Conservation (phyloP, 129 eudicot genomes). For the Centaurea solstitialis region DNA sequence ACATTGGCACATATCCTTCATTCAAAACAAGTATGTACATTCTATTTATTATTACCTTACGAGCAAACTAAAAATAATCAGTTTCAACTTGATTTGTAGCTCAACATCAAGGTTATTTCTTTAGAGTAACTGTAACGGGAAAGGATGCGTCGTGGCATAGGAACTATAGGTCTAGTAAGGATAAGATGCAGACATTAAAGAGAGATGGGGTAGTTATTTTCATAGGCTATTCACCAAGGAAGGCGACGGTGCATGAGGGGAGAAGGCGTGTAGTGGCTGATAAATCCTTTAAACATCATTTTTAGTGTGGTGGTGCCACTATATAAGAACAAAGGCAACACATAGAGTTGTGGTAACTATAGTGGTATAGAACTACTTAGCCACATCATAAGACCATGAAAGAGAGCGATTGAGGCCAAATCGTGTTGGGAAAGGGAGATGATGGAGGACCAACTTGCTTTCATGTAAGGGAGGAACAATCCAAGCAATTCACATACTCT, state of each 20-base stretch:
- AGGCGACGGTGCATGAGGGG: background rate
- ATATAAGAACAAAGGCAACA: background rate
- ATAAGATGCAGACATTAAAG: background rate
- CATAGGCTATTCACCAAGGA: background rate
- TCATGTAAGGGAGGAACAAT: background rate
- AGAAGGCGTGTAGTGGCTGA: background rate
- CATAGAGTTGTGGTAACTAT: background rate
- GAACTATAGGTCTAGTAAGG: background rate
- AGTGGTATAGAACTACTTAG: background rate
- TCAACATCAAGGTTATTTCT: background rate
- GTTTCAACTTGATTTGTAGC: background rate
- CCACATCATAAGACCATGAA: background rate
- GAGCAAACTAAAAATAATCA: background rate
- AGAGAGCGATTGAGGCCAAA: background rate
- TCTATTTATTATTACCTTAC: background rate
- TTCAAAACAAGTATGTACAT: background rate
- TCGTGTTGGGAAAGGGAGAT: background rate
- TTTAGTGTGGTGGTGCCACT: background rate
- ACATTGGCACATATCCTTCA: constrained; percentile 1
- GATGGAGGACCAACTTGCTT: background rate
- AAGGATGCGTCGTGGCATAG: background rate
- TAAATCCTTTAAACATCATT: too few species aligned
- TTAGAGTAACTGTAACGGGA: background rate
- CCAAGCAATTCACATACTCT: background rate
- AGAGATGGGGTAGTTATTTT: background rate